Percentiles rank a stretch among this genome's conserved stretches.
Evolutionary conservation across 495 filamentous ascomycete genomes (phyloP).

Genomic region (Penicillium steckii): DNA sequence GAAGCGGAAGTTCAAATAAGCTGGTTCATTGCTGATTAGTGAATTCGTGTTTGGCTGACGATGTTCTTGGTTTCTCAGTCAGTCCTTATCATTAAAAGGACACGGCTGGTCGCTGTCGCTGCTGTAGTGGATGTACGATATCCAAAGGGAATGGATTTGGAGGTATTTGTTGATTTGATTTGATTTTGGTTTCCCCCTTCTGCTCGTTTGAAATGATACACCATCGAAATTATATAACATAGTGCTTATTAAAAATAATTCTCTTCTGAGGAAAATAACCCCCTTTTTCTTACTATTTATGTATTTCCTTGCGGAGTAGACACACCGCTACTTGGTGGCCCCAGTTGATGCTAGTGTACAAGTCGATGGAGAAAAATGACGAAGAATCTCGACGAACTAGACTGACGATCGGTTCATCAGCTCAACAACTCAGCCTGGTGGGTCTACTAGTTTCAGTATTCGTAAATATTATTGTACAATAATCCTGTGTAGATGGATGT

Average conservation of each 20-base stretch:
- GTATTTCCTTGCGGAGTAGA: background rate
- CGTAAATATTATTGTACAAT: no score
- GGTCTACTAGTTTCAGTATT: no score
- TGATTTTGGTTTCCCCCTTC: background rate
- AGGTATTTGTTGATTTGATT: background rate
- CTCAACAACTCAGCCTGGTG: no score
- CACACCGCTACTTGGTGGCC: background rate
- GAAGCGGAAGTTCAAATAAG: conserved; percentile 33
- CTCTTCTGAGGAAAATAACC: background rate
- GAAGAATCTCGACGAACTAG: no score
- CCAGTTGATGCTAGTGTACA: background rate
- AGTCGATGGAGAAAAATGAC: no score
- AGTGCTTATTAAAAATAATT: conserved; percentile 24
- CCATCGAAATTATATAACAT: conserved; percentile 32
- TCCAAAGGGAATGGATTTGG: conserved; percentile 3
- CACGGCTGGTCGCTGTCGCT: no score
- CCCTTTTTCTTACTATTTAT: background rate
- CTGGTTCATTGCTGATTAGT: background rate
- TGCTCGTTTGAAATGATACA: conserved; percentile 28
- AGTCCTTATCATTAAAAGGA: background rate
- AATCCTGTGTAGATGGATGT: no score
- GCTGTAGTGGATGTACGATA: conserved; percentile 30
- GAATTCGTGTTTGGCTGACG: conserved; percentile 1
- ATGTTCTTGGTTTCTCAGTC: background rate
- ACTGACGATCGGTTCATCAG: no score